Base-by-base conservation (phyloP, 2,329 filamentous ascomycete genomes). In the Coniochaeta sp. region DNA sequence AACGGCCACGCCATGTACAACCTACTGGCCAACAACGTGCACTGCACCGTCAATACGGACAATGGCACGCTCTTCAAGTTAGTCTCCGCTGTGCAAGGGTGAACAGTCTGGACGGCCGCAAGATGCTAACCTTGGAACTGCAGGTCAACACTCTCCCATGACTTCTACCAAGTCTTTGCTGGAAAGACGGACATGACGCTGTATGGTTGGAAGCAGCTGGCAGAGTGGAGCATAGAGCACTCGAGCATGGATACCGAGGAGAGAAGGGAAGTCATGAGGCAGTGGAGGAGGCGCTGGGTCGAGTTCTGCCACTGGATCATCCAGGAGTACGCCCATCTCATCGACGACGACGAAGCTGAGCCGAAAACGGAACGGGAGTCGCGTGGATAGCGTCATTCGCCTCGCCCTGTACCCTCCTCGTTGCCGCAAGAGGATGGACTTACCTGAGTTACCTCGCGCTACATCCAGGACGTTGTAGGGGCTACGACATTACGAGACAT, bases 101-200 rank as follows among this genome's bases (percentile, higher is more conserved):
- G 4, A 17, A 10, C 38, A 24, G 57, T 10, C 14, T 7, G 32
- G 12, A 16, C 7, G 10, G 5, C 19, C 58, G 36, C 47, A 44
- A 42, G 19, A 4, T 32, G 22, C 55, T 42, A 36, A 55, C 54
- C 24, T 16, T 38, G 42, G 22, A 9, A 9, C 55, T 26, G 26
- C 55, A 89, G 86, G 63, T 90, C 88, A 16, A 85, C 85, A 1
- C 78, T 91, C 50, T 88, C 86, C 1, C 87, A 91, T 64, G 89
- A 92, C 68, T 91, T 91, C 68, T 91, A 91, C 69, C 89, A 92
- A 68, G 80, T 87, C 61, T 85, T 91, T 78, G 81, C 89, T 8
- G 89, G 89, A 55, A 85, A 84, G 52, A 77, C 80, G 14, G 80
- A 84, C 60, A 89, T 91, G 80, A 82, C 79, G 19, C 72, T 92